Conservation (phyloP, 2,329 filamentous ascomycete genomes). For the Paecilomyces niveus region DNA sequence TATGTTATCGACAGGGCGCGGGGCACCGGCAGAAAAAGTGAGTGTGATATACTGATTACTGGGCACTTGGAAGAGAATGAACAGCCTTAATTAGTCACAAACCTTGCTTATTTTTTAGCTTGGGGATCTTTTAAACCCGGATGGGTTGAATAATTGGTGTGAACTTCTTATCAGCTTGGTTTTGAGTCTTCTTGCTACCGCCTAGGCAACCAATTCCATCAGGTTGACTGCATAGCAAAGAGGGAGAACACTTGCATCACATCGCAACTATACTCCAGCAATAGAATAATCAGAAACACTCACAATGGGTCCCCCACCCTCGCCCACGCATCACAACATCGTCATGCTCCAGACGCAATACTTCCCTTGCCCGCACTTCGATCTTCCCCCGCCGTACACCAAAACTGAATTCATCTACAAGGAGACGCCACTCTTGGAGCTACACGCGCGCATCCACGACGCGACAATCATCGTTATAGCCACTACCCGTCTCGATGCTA, state of each 20-base stretch:
- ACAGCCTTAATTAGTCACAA: neutral
- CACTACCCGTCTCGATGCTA: constrained; percentile 19
- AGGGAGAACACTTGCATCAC: too few relatives aligned
- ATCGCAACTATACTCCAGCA: neutral
- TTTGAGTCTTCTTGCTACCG: too few relatives aligned
- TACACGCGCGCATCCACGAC: constrained; percentile 36
- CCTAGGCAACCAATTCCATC: neutral
- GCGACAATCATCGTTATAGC: constrained; percentile 43
- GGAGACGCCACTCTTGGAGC: constrained; percentile 24
- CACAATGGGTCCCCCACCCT: constrained; percentile 10
- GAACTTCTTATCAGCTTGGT: too few relatives aligned
- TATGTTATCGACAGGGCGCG: constrained; percentile 1
- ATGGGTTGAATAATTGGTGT: too few relatives aligned
- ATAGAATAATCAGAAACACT: neutral
- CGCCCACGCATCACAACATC: constrained; percentile 36
- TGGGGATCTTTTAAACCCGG: too few relatives aligned
- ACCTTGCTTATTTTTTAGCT: too few relatives aligned
- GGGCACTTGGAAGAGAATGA: neutral
- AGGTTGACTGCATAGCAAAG: neutral
- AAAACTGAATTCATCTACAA: constrained; percentile 24
- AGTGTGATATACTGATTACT: neutral
- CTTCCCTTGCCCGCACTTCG: constrained; percentile 30
- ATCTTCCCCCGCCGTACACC: constrained; percentile 38
- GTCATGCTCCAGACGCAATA: constrained; percentile 43
- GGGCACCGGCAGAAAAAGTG: neutral